Base-by-base conservation (phyloP, 495 filamentous ascomycete species). In the Penicillium dipodomyicola region DNA sequence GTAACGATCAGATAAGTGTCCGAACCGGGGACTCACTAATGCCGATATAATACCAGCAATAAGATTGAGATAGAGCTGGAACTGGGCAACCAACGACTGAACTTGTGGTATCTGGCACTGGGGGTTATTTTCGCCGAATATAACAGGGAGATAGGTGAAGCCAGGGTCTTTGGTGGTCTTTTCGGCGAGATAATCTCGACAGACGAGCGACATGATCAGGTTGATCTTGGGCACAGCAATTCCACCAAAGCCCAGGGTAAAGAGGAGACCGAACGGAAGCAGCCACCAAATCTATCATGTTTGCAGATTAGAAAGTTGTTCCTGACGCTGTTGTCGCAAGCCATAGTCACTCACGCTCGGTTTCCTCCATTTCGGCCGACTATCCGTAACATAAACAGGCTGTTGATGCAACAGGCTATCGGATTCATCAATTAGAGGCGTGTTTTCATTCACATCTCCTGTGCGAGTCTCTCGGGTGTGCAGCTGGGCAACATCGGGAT, bases 1-100 rank as follows among this genome's bases (percentile, higher is more conserved):
- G 72, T 92, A 89, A 6, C 90, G 85, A 75, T 98, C 94, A 2
- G 93, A 97, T 20, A 96, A 72, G 1, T 86, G 80, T 3, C 94
- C 94, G 5, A 98, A 69, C 54, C 88, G 89, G 3, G 94, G 94
- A 44, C 87, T 87, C 22, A 84, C 84, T 59, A 97, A 64, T 7
- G 92, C 91, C 51, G 82, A 79, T 3, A 96, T 69, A 4, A 87
- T 72, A 2, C 92, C 93, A 4, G 82, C 78, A 17, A 87, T 77
- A 35, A 96, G 78, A 54, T 79, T 87, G 53, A 89, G 73, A 60
- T 87, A 85, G 1, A 97, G 80, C 29, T 81, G 84, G 65, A 96
- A 96, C 30, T 82, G 82, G 7, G 94, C 82, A 2, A 89, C 87
- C n/a, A 80, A 75, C 8, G 84, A 77, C 64, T 92, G 88, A 6